These are phyloP conservation scores for Populus davidiana DNA, from an alignment of 345 rosid genomes.

Conservation along the genomic window DNA sequence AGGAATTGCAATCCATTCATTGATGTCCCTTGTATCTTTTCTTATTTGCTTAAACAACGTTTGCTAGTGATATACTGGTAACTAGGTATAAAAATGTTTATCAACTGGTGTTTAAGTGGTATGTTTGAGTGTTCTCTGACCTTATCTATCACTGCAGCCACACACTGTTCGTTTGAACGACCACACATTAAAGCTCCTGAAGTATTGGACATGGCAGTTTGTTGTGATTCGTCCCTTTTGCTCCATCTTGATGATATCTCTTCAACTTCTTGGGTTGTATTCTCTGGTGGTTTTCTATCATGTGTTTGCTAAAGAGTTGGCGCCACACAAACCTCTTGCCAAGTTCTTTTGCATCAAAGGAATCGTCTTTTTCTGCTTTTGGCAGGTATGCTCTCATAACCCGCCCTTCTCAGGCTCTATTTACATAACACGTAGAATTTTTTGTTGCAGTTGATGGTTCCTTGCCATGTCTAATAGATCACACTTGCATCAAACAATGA, in stretches of 20 bases:
- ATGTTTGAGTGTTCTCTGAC: too few relatives aligned
- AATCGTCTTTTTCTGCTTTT: slow-evolving; percentile 93
- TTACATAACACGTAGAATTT: too few relatives aligned
- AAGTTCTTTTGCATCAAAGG: slow-evolving; percentile 99
- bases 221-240: slow-evolving; percentile 77
- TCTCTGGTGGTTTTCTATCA: slow-evolving; percentile 86
- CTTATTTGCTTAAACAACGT: too few relatives aligned
- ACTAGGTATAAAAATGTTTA: too few relatives aligned
- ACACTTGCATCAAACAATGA: too few relatives aligned
- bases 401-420: too few relatives aligned
- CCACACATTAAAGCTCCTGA: slow-evolving; percentile 63
- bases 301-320: slow-evolving; percentile 87
- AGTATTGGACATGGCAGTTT: slow-evolving; percentile 97
- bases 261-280: slow-evolving; percentile 62
- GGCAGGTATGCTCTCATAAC: slow-evolving; percentile 62
- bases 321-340: slow-evolving; percentile 89
- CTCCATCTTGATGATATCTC: slow-evolving; percentile 72
- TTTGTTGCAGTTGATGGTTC: background rate
- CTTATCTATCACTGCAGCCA: slow-evolving; percentile 48
- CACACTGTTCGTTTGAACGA: slow-evolving; percentile 67
- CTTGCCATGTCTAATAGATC: too few relatives aligned
- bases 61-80: too few relatives aligned
- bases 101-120: too few relatives aligned
- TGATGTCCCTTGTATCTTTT: too few relatives aligned
- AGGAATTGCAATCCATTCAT: too few relatives aligned